Evolutionary conservation across 371 early-diverging fungal species (phyloP).

Genomic region (Syncephalastrum sp.): DNA sequence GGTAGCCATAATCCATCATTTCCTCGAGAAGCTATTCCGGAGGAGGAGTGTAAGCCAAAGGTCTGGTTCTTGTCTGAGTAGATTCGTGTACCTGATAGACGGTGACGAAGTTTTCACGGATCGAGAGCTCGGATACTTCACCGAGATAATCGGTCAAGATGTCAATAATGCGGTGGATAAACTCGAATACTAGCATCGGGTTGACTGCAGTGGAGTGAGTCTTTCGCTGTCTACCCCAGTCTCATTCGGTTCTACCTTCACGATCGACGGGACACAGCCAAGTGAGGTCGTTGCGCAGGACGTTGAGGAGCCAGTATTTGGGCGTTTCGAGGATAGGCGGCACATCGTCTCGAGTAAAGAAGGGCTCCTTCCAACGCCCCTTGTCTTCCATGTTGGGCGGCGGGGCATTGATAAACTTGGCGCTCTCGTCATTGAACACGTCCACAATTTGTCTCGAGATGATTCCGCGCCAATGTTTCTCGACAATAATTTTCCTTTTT

Average conservation of each 20-base stretch:
- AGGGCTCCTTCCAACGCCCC: slow-evolving; percentile 37
- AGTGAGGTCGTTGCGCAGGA: slow-evolving; percentile 66
- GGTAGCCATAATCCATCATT: slow-evolving; percentile 90
- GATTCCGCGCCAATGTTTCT: slow-evolving; percentile 85
- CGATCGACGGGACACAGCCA: slow-evolving; percentile 72
- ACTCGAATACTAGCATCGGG: slow-evolving; percentile 82
- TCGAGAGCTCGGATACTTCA: slow-evolving; percentile 72
- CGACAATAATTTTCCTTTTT: slow-evolving; percentile 76
- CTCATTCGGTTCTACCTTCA: slow-evolving; percentile 61
- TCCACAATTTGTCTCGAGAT: slow-evolving; percentile 72
- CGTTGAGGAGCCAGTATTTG: slow-evolving; percentile 68
- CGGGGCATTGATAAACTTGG: slow-evolving; percentile 48
- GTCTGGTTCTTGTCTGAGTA: not conserved
- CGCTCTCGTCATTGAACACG: slow-evolving; percentile 63
- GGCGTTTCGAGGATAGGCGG: slow-evolving; percentile 67
- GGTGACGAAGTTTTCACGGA: slow-evolving; percentile 92
- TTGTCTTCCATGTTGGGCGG: slow-evolving; percentile 35
- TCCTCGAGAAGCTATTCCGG: slow-evolving; percentile 76
- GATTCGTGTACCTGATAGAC: slow-evolving; percentile 71
- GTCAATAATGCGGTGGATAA: slow-evolving; percentile 82
- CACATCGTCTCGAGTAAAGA: slow-evolving; percentile 59
- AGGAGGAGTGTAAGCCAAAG: not conserved
- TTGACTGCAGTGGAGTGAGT: slow-evolving; percentile 55
- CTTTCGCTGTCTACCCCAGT: not conserved
- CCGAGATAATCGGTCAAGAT: slow-evolving; percentile 82